Evolutionary conservation across 257 asterid species (phyloP).

Genomic region (Primulina eburnea): DNA sequence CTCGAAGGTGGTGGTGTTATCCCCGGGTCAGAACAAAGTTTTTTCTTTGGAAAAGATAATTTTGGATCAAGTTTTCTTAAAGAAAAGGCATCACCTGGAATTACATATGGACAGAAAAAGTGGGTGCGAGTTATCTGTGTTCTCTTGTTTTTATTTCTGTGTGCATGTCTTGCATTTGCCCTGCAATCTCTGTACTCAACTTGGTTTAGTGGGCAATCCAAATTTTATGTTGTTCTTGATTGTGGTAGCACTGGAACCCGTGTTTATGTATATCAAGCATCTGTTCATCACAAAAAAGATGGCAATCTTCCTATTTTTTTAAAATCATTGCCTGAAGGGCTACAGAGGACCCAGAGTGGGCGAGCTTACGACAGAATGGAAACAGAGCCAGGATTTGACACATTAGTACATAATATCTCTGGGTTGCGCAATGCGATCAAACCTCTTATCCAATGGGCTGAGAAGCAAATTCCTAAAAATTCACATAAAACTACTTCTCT

Average conservation of each 20-base stretch:
- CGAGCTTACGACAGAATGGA: slow-evolving; percentile 98
- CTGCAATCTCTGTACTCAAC: slow-evolving; percentile 45
- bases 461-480: slow-evolving; percentile 74
- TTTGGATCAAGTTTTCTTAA: slow-evolving; percentile 75
- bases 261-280: slow-evolving; percentile 81
- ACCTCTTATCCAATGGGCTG: slow-evolving; percentile 92
- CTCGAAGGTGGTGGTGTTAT: slow-evolving; percentile 46
- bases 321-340: slow-evolving; percentile 76
- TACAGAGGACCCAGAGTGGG: slow-evolving; percentile 55
- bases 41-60: slow-evolving; percentile 45
- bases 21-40: slow-evolving; percentile 41
- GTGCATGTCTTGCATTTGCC: slow-evolving; percentile 50
- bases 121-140: slow-evolving; percentile 50
- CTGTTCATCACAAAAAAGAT: slow-evolving; percentile 48
- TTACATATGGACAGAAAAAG: slow-evolving; percentile 46
- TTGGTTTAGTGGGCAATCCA: slow-evolving; percentile 60
- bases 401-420: slow-evolving; percentile 71
- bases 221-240: slow-evolving; percentile 81
- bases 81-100: slow-evolving; percentile 47
- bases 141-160: slow-evolving; percentile 58
- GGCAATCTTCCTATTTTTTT: slow-evolving; percentile 62
- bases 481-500: slow-evolving; percentile 80
- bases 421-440: slow-evolving; percentile 57
- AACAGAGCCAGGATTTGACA: slow-evolving; percentile 97
- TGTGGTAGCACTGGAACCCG: slow-evolving; percentile 99